phyloP scores from a whole-genome alignment of 495 filamentous ascomycete species.

The Cladorrhinum samala region DNA sequence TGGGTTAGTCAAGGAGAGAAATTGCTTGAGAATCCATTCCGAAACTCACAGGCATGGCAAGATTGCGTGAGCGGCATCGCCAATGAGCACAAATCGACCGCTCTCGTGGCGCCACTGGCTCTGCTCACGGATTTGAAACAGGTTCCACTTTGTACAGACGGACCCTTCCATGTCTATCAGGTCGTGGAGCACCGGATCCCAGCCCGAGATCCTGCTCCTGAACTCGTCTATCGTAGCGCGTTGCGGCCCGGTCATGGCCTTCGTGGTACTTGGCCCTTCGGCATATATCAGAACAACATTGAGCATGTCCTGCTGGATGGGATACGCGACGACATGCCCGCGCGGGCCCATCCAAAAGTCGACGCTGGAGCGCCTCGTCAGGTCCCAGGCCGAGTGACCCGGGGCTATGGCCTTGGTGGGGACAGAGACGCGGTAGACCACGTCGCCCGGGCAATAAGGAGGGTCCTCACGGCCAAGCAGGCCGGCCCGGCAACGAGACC shows the following conservation, averaged over 20 bases:
- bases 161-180: slow-evolving; percentile 1
- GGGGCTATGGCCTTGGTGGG: not conserved
- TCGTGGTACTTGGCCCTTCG: not conserved
- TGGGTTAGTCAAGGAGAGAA: slow-evolving; percentile 1
- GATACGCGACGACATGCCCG: slow-evolving; percentile 7
- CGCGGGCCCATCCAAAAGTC: slow-evolving; percentile 8
- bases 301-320: slow-evolving; percentile 5
- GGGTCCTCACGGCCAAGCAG: slow-evolving; percentile 33
- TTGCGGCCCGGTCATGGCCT: slow-evolving; percentile 5
- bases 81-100: slow-evolving; percentile 10
- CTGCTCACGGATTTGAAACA: slow-evolving; percentile 5
- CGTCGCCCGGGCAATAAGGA: slow-evolving; percentile 22
- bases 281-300: slow-evolving; percentile 3
- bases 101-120: slow-evolving; percentile 3
- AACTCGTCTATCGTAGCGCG: slow-evolving; percentile 1
- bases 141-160: slow-evolving; percentile 8
- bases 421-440: slow-evolving; percentile 7
- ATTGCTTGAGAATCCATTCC: not conserved
- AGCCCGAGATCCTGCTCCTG: not conserved
- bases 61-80: slow-evolving; percentile 15
- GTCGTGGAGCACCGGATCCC: slow-evolving; percentile 7
- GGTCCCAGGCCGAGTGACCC: slow-evolving; percentile 5
- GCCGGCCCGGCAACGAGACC: slow-evolving; percentile 39
- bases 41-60: slow-evolving; percentile 7
- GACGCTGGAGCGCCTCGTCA: slow-evolving; percentile 5